Evolutionary conservation across 2,329 filamentous ascomycete species (phyloP), one percentile per base, ranked within the genome.

Genomic region (Phyllosticta ampelicida): DNA sequence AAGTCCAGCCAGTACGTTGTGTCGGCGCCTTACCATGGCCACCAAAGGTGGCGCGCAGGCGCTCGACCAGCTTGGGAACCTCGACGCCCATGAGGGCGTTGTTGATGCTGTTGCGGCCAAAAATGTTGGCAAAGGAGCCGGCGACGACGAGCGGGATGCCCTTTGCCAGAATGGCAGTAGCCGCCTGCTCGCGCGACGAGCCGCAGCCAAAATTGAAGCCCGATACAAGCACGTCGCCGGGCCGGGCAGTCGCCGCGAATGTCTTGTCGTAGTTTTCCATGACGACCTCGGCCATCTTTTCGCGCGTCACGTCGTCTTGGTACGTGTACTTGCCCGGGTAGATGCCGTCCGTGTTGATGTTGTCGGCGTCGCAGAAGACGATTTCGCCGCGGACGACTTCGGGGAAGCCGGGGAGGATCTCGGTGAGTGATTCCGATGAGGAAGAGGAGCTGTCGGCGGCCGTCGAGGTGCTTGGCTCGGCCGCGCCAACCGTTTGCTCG

Each of bases 281-380:
- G 72, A 87, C 91, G 0, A 91, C 90, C 63, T 87, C 77, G 0
- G 90, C 89, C 92, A 97, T 96, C 59, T 83, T 83, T 61, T 89
- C 86, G 0, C 74, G 77, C 0, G 87, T 75, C 0, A 97, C 79
- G 65, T 88, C 81, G 68, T 97, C 91, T 69, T 95, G 89, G 73
- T 97, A 97, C 0, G 91, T 96, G 71, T 89, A 90, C 69, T 91
- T 90, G 4, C 89, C 90, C 0, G 90, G 87, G 71, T 97, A 97
- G 70, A 97, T 96, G 56, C 82, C 86, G 67, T 97, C 92, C 0
- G 92, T 97, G 74, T 94, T 89, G 70, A 96, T 83, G 73, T 95
- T 95, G 70, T 90, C 87, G 0, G 82, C 83, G 66, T 96, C 89
- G 68, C 83, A 89, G 73, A 94, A 96, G 52, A 95, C 78, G 60